Evolutionary conservation across 495 filamentous ascomycete genomes (phyloP), one percentile per base, ranked within the genome.

Genomic region (Penicillium ochrochloron): DNA sequence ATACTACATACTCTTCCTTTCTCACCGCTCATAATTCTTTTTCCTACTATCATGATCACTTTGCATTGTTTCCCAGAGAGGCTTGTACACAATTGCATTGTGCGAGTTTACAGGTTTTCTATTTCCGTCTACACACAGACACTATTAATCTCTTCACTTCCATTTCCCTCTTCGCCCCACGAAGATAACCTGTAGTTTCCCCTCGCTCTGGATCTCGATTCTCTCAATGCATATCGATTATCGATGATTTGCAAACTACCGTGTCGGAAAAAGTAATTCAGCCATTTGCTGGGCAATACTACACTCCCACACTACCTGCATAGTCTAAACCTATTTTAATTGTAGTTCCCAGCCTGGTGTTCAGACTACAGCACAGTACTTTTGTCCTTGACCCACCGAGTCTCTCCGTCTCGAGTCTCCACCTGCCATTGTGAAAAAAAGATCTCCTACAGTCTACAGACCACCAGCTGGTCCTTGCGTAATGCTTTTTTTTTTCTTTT

Each of bases 391-490:
- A 54, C 54, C 42, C 59, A 61, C 52, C 12, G 11, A 27, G 19
- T 11, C 27, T 35, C 57, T 27, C 25, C 25, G 25, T 2, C 25
- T 27, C n/a, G n/a, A 25, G n/a, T 11, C 27, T 35, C 57, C 57
- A 60, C 46, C 19, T 53, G 31, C 59, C 59, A 23, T 19, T 14
- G 51, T 11, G 19, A 46, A 23, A 39, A 41, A 14, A 41, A 2
- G 14, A 11, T 55, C 52, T 14, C 39, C 33, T 25, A 60, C 25
- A 27, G 25, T 27, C 33, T 25, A 60, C 25, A 27, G 25, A 27
- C 58, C 58, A 60, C 29, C 33, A 52, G 33, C 46, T 53, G 59
- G 46, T 60, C 59, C 59, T 60, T 60, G 59, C 59, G 46, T 52
- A 31, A 8, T 29, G 39, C 19, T 52, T 51, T 14, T 27, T 2